phyloP scores from a whole-genome alignment of 208 protist species.

The Leishmania turanica region DNA sequence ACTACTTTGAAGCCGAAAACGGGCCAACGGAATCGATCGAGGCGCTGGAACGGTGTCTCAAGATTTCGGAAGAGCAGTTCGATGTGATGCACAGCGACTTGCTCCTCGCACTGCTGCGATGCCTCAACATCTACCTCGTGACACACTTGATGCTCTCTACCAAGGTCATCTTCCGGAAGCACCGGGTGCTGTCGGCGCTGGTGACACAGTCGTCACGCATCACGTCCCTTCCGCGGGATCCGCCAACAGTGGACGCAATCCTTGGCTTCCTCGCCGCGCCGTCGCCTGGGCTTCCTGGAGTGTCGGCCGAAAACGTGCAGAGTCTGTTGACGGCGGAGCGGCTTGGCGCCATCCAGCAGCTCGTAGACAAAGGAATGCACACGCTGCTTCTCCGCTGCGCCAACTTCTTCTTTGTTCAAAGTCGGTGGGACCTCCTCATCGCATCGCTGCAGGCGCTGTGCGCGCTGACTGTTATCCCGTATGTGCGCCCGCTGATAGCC shows the following conservation, averaged over 20 bases:
- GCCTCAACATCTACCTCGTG: slow-evolving; percentile 80
- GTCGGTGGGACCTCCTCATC: slow-evolving; percentile 76
- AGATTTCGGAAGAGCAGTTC: slow-evolving; percentile 69
- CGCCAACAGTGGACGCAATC: slow-evolving; percentile 71
- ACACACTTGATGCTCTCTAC: slow-evolving; percentile 85
- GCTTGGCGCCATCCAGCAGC: slow-evolving; percentile 49
- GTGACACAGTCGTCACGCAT: slow-evolving; percentile 74
- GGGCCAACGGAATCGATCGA: slow-evolving; percentile 57
- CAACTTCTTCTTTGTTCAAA: slow-evolving; percentile 85
- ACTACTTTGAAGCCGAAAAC: slow-evolving; percentile 65
- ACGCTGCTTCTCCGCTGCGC: slow-evolving; percentile 64
- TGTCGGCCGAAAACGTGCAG: slow-evolving; percentile 78
- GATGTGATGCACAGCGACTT: slow-evolving; percentile 67
- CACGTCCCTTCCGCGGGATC: slow-evolving; percentile 69
- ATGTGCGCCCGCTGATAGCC: slow-evolving; percentile 69
- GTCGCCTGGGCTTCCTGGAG: slow-evolving; percentile 57
- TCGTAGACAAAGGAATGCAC: slow-evolving; percentile 74
- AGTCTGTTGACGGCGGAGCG: slow-evolving; percentile 74
- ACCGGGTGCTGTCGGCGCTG: slow-evolving; percentile 65
- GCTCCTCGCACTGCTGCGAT: slow-evolving; percentile 63
- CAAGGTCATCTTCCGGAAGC: slow-evolving; percentile 81
- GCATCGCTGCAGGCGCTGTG: slow-evolving; percentile 71
- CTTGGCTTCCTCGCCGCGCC: slow-evolving; percentile 61
- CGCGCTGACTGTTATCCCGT: slow-evolving; percentile 76
- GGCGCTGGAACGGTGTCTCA: slow-evolving; percentile 53